Evolutionary conservation across 768 basidiomycete species (phyloP), one percentile per base, ranked within the genome.

Genomic region (Kwoniella newhampshirensis): DNA sequence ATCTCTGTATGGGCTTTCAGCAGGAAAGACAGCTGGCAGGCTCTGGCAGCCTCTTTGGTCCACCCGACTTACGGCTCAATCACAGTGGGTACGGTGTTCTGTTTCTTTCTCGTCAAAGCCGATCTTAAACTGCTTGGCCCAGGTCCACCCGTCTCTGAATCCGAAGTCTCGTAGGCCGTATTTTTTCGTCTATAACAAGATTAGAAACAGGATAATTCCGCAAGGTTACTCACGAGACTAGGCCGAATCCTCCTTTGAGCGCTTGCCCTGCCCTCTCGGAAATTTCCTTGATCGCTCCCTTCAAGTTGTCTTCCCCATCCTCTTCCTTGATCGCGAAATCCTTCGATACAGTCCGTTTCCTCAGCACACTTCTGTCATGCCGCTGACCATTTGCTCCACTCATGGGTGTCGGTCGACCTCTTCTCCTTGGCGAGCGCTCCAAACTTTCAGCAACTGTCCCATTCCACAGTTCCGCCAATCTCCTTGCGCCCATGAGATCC

Each of bases 11-110:
- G 18, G 21, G 28, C 37, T 37, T 17, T 25, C 42, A 30, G 36
- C 35, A 43, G 47, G 53, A 54, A 20, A 15, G 3, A 43, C 58
- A 51, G 49, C 32, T 5, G 44, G 8, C 17, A 49, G 49, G 20
- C n/a, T n/a, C n/a, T n/a, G n/a, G n/a, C n/a, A n/a, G n/a, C n/a
- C n/a, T n/a, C n/a, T n/a, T n/a, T n/a, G n/a, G n/a, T n/a, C n/a
- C n/a, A n/a, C n/a, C n/a, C 1, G 8, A 55, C 67, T 50, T 35
- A 69, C 67, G 68, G 65, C 46, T 70, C 70, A 13, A 71, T 62
- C 15, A 71, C 62, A 2, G 61, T 56, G 11, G 67, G 70, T 4
- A 71, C 63, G 1, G 46, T 63, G 25, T 40, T 68, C 37, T 63
- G 64, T 37, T 55, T 64, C 35, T 47, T 57, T 27, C 60, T 54